Percentiles rank a stretch among this genome's conserved stretches.
Conservation (phyloP, 2,329 filamentous ascomycete species). For the Monascus ruber region DNA sequence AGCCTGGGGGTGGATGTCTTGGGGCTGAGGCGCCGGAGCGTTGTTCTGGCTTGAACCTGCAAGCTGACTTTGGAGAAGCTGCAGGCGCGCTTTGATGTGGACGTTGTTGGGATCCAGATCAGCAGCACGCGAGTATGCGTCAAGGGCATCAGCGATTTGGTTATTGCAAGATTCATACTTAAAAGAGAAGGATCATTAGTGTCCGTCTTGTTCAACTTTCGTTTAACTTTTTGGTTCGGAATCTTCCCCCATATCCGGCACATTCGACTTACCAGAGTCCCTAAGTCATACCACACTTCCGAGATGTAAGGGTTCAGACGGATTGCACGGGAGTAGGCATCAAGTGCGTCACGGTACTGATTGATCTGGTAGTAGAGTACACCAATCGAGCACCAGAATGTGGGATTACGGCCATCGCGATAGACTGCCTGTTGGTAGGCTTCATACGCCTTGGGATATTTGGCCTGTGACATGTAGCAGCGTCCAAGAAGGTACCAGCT, state of each 20-base stretch:
- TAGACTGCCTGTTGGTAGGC: slow-evolving; percentile 98
- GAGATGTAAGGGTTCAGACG: slow-evolving; percentile 96
- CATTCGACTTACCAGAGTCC: slow-evolving; percentile 64
- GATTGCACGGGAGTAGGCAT: slow-evolving; percentile 94
- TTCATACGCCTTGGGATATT: slow-evolving; percentile 97
- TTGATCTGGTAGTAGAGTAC: slow-evolving; percentile 99
- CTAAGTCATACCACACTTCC: slow-evolving; percentile 97
- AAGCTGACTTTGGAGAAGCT: slow-evolving; percentile 70
- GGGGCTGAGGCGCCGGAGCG: slow-evolving; percentile 63
- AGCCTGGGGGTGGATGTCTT: slow-evolving; percentile 90
- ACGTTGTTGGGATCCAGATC: slow-evolving; percentile 88
- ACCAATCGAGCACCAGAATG: slow-evolving; percentile 99
- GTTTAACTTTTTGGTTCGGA: neutral
- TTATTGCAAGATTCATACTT: slow-evolving; percentile 99
- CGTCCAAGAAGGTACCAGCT: slow-evolving; percentile 97
- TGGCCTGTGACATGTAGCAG: slow-evolving; percentile 99
- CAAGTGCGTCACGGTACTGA: slow-evolving; percentile 93
- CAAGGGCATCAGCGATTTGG: slow-evolving; percentile 88
- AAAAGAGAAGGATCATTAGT: slow-evolving; percentile 1
- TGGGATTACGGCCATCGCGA: slow-evolving; percentile 91
- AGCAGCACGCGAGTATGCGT: slow-evolving; percentile 87
- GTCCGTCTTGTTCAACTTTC: neutral
- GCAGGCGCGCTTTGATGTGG: slow-evolving; percentile 90
- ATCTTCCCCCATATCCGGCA: too few relatives aligned
- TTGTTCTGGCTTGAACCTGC: slow-evolving; percentile 57